phyloP scores from a whole-genome alignment of 2,329 filamentous ascomycete species.

The Harringtonia aguacate region DNA sequence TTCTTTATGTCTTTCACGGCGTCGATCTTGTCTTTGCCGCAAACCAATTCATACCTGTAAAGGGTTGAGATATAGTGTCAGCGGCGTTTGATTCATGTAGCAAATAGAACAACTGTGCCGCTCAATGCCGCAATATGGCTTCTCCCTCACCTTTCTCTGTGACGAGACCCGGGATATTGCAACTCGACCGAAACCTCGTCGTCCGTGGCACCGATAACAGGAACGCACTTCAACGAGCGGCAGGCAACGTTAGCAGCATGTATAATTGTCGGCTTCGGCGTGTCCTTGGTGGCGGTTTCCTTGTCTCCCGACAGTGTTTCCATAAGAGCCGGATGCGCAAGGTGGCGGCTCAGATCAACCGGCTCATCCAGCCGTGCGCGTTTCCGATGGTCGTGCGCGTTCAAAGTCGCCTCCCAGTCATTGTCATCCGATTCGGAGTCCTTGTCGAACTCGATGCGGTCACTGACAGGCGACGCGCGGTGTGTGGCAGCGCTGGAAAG shows the following conservation, averaged over 20 bases:
- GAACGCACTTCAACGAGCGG: constrained; percentile 37
- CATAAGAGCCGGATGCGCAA: constrained; percentile 33
- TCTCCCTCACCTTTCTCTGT: constrained; percentile 18
- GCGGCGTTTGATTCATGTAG: neutral
- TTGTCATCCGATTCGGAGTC: constrained; percentile 41
- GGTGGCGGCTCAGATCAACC: constrained; percentile 24
- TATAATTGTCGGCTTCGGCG: constrained; percentile 36
- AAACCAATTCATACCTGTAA: constrained; percentile 59
- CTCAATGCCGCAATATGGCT: too few relatives aligned
- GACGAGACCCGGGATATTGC: constrained; percentile 64
- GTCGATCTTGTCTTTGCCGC: constrained; percentile 69
- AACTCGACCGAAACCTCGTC: constrained; percentile 54
- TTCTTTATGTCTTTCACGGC: constrained; percentile 63
- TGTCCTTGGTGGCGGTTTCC: constrained; percentile 26
- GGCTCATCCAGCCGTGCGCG: constrained; percentile 11
- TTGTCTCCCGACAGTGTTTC: constrained; percentile 13
- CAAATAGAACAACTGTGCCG: too few relatives aligned
- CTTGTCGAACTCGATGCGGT: constrained; percentile 36
- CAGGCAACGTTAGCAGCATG: constrained; percentile 49
- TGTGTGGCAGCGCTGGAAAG: constrained; percentile 18
- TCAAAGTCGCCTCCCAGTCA: constrained; percentile 34
- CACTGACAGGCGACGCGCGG: constrained; percentile 34
- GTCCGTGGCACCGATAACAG: constrained; percentile 35
- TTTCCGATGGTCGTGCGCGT: constrained; percentile 37
- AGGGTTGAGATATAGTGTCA: constrained; percentile 6